Evolutionary conservation across 2,329 filamentous ascomycete genomes (phyloP).

Genomic region (Neopestalotiopsis rosae): DNA sequence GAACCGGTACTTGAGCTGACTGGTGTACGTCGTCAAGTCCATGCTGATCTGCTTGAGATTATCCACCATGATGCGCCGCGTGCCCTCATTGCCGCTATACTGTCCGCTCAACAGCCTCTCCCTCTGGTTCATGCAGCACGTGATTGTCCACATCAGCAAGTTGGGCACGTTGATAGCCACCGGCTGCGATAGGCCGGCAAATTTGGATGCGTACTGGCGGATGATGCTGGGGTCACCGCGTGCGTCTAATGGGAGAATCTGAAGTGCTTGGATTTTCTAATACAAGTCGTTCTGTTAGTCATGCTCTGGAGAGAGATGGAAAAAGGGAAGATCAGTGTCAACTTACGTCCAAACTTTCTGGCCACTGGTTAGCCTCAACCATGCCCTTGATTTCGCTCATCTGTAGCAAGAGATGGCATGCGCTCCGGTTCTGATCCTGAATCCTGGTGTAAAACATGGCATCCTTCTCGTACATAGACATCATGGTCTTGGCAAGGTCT

Average conservation of each 20-base stretch:
- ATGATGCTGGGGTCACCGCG: slow-evolving; percentile 78
- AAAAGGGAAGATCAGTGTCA: slow-evolving; percentile 20
- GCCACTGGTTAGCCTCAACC: slow-evolving; percentile 61
- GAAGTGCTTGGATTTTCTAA: slow-evolving; percentile 75
- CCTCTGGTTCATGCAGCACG: slow-evolving; percentile 81
- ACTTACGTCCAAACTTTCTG: slow-evolving; percentile 64
- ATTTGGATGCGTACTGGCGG: slow-evolving; percentile 79
- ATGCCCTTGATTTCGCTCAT: slow-evolving; percentile 66
- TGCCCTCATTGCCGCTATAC: slow-evolving; percentile 76
- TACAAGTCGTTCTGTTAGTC: background rate
- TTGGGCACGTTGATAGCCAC: slow-evolving; percentile 90
- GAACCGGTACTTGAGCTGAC: slow-evolving; percentile 88
- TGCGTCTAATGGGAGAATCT: slow-evolving; percentile 81
- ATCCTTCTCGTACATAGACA: slow-evolving; percentile 66
- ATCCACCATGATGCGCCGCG: slow-evolving; percentile 67
- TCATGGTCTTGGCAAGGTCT: slow-evolving; percentile 65
- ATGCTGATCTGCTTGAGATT: slow-evolving; percentile 80
- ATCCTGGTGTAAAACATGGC: slow-evolving; percentile 66
- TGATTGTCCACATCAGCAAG: slow-evolving; percentile 91
- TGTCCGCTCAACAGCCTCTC: slow-evolving; percentile 71
- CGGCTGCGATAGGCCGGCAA: slow-evolving; percentile 77
- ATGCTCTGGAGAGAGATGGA: background rate
- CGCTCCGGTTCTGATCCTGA: slow-evolving; percentile 60
- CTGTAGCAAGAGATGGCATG: slow-evolving; percentile 61
- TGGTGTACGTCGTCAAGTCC: slow-evolving; percentile 93